These are phyloP conservation scores for Pyrus betulifolia DNA, from an alignment of 306 rosid genomes.

Conservation along the genomic window DNA sequence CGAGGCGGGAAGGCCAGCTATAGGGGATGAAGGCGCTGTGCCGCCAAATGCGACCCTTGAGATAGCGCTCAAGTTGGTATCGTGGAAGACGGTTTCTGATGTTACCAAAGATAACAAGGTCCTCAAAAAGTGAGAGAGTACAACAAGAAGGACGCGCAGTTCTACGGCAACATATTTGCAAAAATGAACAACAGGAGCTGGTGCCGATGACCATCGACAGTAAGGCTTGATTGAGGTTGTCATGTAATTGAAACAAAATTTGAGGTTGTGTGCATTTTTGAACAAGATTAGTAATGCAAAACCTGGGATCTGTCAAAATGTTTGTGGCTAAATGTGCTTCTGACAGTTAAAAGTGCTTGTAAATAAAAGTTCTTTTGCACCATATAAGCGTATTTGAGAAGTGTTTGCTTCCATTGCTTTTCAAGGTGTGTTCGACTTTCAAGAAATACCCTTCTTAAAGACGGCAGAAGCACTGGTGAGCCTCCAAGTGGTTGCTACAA, in stretches of 20 bases:
- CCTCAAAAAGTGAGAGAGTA: constrained; percentile 41
- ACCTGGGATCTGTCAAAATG: too few relatives aligned
- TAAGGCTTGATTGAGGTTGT: constrained; percentile 25
- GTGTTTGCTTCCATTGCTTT: too few relatives aligned
- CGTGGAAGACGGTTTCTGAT: constrained; percentile 80
- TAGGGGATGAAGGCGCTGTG: constrained; percentile 51
- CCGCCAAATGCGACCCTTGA: constrained; percentile 71
- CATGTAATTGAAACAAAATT: too few relatives aligned
- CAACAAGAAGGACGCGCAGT: constrained; percentile 38
- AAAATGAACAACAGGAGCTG: constrained; percentile 51
- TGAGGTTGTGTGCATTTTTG: background rate
- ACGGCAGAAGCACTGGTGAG: too few relatives aligned
- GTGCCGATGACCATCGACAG: constrained; percentile 54
- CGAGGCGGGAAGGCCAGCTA: constrained; percentile 59
- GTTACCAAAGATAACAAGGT: constrained; percentile 66
- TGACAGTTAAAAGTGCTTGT: too few relatives aligned
- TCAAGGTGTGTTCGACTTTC: too few relatives aligned
- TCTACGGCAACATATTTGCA: constrained; percentile 33
- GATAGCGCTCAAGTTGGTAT: constrained; percentile 66
- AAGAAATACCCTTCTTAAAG: too few relatives aligned
- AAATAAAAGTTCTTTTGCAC: too few relatives aligned
- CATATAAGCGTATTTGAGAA: too few relatives aligned
- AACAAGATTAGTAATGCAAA: too few relatives aligned
- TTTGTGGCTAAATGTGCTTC: too few relatives aligned
- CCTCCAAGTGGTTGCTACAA: too few relatives aligned